Conservation (phyloP, 2,329 filamentous ascomycete genomes). For the Phoma herbarum region DNA sequence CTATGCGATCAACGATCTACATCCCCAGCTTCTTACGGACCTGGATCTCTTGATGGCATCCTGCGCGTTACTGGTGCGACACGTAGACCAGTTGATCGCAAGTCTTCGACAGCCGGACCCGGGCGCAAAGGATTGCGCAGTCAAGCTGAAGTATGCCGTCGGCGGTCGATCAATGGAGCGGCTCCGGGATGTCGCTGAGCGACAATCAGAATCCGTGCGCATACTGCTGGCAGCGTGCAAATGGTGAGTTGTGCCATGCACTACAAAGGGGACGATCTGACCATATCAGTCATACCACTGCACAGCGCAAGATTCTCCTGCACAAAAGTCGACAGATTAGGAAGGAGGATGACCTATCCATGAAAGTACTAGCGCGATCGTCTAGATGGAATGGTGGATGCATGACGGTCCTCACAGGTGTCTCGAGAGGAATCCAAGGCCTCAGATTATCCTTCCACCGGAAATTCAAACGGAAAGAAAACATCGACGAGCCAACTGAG, state of each 20-base stretch:
- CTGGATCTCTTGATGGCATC: conserved; percentile 46
- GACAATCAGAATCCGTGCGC: conserved; percentile 47
- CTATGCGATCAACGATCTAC: conserved; percentile 45
- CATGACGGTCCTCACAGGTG: conserved; percentile 39
- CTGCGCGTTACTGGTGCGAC: conserved; percentile 41
- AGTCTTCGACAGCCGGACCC: conserved; percentile 43
- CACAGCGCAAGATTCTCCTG: conserved; percentile 49
- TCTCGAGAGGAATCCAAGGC: conserved; percentile 48
- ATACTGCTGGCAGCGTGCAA: conserved; percentile 44
- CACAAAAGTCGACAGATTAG: conserved; percentile 49
- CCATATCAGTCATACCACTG: conserved; percentile 41
- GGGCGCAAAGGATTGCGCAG: conserved; percentile 44
- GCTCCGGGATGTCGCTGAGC: conserved; percentile 42
- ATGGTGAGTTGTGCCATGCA: conserved; percentile 30
- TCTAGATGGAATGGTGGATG: conserved; percentile 42
- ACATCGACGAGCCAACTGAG: conserved; percentile 35
- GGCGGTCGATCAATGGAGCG: conserved; percentile 45
- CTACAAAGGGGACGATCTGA: conserved; percentile 25
- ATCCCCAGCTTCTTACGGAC: conserved; percentile 47
- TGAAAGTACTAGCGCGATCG: conserved; percentile 41
- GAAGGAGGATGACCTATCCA: conserved; percentile 41
- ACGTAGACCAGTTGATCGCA: conserved; percentile 38
- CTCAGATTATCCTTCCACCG: conserved; percentile 41
- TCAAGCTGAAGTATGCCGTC: conserved; percentile 44
- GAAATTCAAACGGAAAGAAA: conserved; percentile 34